Percentiles rank a stretch among this genome's conserved stretches.
These are phyloP conservation scores for Rhynchosporium agropyri DNA, from an alignment of 2,329 filamentous ascomycete genomes.

Conservation along the genomic window DNA sequence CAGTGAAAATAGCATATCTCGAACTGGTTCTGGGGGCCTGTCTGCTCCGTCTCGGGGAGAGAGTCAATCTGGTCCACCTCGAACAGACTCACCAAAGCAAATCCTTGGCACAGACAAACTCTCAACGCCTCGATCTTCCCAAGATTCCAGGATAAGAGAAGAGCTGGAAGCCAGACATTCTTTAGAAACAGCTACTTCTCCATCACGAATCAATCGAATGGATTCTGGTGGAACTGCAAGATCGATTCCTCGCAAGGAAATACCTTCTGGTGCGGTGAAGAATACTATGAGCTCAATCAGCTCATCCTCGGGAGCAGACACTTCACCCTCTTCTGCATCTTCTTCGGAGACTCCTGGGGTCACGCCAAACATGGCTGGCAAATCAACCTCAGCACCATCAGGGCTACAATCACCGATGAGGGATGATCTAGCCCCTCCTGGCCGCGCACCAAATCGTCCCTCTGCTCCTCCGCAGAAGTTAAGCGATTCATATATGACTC, in stretches of 20 bases:
- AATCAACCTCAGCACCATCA: conserved; percentile 39
- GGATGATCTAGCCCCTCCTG: conserved; percentile 36
- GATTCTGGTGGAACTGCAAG: conserved; percentile 55
- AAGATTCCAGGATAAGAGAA: conserved; percentile 60
- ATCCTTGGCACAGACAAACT: conserved; percentile 43
- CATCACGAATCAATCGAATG: conserved; percentile 53
- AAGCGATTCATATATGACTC: conserved; percentile 43
- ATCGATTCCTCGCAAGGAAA: conserved; percentile 66
- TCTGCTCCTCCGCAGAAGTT: conserved; percentile 48
- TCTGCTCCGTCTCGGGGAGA: conserved; percentile 36
- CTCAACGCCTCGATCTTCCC: conserved; percentile 56
- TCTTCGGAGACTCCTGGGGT: conserved; percentile 40
- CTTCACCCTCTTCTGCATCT: conserved; percentile 40
- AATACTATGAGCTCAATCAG: conserved; percentile 35
- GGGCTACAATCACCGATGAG: conserved; percentile 34
- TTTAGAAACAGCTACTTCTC: conserved; percentile 37
- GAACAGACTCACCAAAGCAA: conserved; percentile 36
- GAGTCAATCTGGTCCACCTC: conserved; percentile 24
- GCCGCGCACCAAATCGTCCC: conserved; percentile 41
- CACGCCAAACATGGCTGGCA: conserved; percentile 41
- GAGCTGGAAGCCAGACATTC: conserved; percentile 52
- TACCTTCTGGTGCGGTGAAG: conserved; percentile 41
- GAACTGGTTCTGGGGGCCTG: conserved; percentile 43
- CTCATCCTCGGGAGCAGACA: conserved; percentile 40
- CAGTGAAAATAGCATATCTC: conserved; percentile 41